phyloP scores from a whole-genome alignment of 495 filamentous ascomycete species.

The Neurospora hispaniola region DNA sequence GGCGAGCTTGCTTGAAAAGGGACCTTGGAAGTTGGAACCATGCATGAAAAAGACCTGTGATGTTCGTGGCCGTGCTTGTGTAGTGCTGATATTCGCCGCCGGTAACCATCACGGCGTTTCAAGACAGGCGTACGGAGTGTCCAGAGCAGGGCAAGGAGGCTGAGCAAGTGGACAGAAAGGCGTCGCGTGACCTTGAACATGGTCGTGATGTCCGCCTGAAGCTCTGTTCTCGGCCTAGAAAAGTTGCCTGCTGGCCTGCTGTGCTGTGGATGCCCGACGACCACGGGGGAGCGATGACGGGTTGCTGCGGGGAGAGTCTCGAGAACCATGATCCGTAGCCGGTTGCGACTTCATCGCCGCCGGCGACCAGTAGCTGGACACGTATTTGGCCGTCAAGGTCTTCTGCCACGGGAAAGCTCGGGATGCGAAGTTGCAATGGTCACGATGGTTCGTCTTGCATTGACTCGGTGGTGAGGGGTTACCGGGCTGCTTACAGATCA shows the following conservation, averaged over 20 bases:
- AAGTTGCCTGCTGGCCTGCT: not conserved
- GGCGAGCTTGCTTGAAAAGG: not conserved
- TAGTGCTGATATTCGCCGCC: not conserved
- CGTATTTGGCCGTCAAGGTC: not conserved
- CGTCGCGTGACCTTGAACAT: not conserved
- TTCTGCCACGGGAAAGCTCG: not conserved
- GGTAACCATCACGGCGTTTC: not conserved
- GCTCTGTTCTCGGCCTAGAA: not conserved
- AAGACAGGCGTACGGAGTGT: not conserved
- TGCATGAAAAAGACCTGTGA: not conserved
- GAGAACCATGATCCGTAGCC: not conserved
- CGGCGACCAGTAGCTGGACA: not conserved
- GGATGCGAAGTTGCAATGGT: not conserved
- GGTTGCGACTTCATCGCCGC: not conserved
- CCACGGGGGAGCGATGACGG: not conserved
- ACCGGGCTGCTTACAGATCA: not conserved
- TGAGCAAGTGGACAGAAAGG: not conserved
- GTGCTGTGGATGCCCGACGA: not conserved
- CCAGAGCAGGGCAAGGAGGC: not conserved
- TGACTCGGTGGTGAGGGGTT: not conserved
- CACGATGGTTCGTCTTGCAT: not conserved
- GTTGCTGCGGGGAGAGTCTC: not conserved
- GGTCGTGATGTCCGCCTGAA: not conserved
- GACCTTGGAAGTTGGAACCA: not conserved
- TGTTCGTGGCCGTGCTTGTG: not conserved